phyloP scores from a whole-genome alignment of 345 rosid species.

The Gynandropsis gynandra region DNA sequence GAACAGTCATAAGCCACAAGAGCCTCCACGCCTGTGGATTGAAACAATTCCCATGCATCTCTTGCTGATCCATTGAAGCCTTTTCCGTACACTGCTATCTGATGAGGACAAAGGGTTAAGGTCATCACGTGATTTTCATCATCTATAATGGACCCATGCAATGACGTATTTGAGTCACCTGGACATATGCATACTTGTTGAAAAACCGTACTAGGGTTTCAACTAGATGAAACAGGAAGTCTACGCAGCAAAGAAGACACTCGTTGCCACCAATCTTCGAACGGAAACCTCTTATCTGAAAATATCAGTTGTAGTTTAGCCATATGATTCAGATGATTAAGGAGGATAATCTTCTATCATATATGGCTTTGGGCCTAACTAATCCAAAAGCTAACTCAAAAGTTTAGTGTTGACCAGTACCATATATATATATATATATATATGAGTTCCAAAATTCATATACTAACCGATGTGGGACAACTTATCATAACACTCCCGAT shows the following conservation, averaged over 20 bases:
- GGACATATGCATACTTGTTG: constrained; percentile 93
- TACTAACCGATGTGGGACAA: too few relatives aligned
- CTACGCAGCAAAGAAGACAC: constrained; percentile 91
- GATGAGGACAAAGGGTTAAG: constrained; percentile 9
- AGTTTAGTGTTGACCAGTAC: too few relatives aligned
- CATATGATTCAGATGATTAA: constrained; percentile 7
- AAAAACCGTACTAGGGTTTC: constrained; percentile 98
- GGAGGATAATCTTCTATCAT: too few relatives aligned
- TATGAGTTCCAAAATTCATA: too few relatives aligned
- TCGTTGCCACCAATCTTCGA: constrained; percentile 95
- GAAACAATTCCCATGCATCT: constrained; percentile 97
- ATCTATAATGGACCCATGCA: too few relatives aligned
- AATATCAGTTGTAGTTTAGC: not conserved
- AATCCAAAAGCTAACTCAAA: too few relatives aligned
- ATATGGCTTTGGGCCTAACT: too few relatives aligned
- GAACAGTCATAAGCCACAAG: constrained; percentile 94
- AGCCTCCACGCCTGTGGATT: constrained; percentile 97
- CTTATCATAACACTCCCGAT: too few relatives aligned
- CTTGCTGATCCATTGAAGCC: constrained; percentile 89
- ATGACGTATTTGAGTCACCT: constrained; percentile 41
- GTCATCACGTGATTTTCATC: too few relatives aligned
- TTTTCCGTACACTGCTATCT: constrained; percentile 94
- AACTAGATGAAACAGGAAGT: constrained; percentile 82
- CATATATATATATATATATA: too few relatives aligned
- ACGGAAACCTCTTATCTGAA: constrained; percentile 86